Evolutionary conservation across 1,139 yeast species (phyloP), one percentile per base, ranked within the genome.

Genomic region (Cylindricascospora bacillispora): DNA sequence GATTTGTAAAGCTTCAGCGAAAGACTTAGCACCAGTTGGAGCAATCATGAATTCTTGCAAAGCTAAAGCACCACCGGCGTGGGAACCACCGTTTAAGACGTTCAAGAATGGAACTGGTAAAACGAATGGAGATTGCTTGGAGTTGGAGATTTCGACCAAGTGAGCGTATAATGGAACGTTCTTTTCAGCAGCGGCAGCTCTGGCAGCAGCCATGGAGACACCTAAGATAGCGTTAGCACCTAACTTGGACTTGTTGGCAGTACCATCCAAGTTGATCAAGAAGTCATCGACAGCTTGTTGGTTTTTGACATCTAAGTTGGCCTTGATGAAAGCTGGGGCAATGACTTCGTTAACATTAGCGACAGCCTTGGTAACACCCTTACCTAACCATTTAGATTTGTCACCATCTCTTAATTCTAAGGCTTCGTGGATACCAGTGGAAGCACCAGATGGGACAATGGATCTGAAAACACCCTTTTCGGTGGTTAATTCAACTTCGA

Each of bases 1-100:
- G 48, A 81, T 80, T 70, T 94, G 80, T 62, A 86, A 66, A 49
- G 92, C 95, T 67, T 86, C 95, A 43, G 85, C 60, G 76, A 85
- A 86, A 43, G 86, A 57, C 51, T 73, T 67, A 52, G 93, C 94
- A 51, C 76, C 83, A 49, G 77, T 67, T 63, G 97, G 95, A 45
- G 81, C 94, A 66, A 86, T 81, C 95, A 86, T 85, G 70, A 86
- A 86, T 70, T 86, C 97, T 70, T 86, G 97, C 76, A 86, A 76
- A 52, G 95, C 95, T 49, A 86, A 71, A 57, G 86, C 80, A 70
- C 97, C 97, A 68, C 95, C 97, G 56, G 97, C 95, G 69, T 86
- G 97, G 57, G 93, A 78, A 63, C 97, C 95, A 71, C 97, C 95
- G 74, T 86, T 86, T 63, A 86, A 72, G 47, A 86, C 95, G 67